Conservation (phyloP, 2,329 filamentous ascomycete species). For the Apiospora sp. region DNA sequence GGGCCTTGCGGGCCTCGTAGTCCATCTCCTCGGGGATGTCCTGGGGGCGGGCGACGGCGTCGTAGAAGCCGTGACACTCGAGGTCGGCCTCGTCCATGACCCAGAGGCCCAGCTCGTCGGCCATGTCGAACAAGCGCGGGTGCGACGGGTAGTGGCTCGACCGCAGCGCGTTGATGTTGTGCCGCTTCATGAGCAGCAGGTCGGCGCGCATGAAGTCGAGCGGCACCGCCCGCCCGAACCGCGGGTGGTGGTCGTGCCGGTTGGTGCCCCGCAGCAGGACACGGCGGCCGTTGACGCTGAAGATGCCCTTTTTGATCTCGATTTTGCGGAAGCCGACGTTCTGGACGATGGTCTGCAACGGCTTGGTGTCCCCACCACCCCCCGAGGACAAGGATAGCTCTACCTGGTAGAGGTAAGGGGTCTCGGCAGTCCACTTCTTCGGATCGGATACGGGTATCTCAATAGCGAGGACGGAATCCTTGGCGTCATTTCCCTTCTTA, state of each 20-base stretch:
- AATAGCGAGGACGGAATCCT: conserved; percentile 12
- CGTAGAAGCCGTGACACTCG: conserved; percentile 63
- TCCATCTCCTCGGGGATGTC: conserved; percentile 63
- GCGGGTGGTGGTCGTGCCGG: conserved; percentile 74
- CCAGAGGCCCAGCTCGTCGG: conserved; percentile 73
- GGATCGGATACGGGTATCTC: conserved; percentile 58
- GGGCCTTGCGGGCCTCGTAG: conserved; percentile 66
- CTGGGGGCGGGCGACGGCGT: conserved; percentile 56
- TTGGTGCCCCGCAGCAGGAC: conserved; percentile 72
- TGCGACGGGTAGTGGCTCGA: conserved; percentile 75
- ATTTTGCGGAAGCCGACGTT: conserved; percentile 70
- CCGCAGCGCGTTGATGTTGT: conserved; percentile 76
- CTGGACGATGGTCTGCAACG: conserved; percentile 55
- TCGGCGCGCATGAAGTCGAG: conserved; percentile 68
- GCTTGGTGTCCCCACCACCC: conserved; percentile 26
- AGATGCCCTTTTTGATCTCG: conserved; percentile 66
- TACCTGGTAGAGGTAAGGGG: conserved; percentile 66
- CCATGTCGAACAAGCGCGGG: conserved; percentile 64
- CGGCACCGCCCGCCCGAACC: conserved; percentile 68
- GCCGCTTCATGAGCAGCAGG: conserved; percentile 71
- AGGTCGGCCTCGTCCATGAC: conserved; percentile 61
- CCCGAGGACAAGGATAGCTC: conserved; percentile 48
- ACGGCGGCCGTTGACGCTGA: conserved; percentile 68
- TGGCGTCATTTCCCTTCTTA: background rate
- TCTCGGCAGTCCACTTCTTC: conserved; percentile 74